These are phyloP conservation scores for Plasmodium gonderi DNA, from an alignment of 169 alveolate species.

Conservation along the genomic window DNA sequence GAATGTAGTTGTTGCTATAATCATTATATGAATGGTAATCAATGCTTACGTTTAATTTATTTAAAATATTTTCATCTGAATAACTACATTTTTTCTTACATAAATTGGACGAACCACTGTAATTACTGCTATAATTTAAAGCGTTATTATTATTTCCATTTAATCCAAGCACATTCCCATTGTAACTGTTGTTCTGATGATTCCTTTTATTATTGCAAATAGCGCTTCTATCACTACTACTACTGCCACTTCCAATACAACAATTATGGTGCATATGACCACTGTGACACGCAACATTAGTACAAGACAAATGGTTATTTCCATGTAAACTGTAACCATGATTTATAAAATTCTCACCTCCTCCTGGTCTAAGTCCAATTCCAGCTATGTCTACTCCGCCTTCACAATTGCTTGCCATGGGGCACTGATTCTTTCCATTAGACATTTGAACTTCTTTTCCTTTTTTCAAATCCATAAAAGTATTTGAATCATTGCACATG, in stretches of 20 bases:
- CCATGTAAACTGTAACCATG: too few relatives aligned
- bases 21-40: constrained; percentile 45
- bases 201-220: too few relatives aligned
- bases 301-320: too few relatives aligned
- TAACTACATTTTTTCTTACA: constrained; percentile 34
- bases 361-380: neutral
- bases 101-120: neutral
- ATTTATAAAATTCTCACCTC: too few relatives aligned
- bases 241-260: too few relatives aligned
- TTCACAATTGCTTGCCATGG: neutral
- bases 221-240: too few relatives aligned
- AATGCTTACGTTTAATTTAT: constrained; percentile 59
- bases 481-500: neutral
- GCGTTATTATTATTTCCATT: neutral
- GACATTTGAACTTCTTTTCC: constrained; percentile 8
- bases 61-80: constrained; percentile 60
- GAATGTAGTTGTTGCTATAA: constrained; percentile 51
- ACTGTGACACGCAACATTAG: too few relatives aligned
- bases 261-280: too few relatives aligned
- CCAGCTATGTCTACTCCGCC: neutral
- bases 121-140: neutral
- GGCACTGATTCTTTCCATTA: neutral
- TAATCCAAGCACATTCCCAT: neutral
- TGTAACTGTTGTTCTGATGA: neutral
- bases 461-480: constrained; percentile 15